Conservation (phyloP, 805 yeast genomes). For the Jamesozyma piceae region DNA sequence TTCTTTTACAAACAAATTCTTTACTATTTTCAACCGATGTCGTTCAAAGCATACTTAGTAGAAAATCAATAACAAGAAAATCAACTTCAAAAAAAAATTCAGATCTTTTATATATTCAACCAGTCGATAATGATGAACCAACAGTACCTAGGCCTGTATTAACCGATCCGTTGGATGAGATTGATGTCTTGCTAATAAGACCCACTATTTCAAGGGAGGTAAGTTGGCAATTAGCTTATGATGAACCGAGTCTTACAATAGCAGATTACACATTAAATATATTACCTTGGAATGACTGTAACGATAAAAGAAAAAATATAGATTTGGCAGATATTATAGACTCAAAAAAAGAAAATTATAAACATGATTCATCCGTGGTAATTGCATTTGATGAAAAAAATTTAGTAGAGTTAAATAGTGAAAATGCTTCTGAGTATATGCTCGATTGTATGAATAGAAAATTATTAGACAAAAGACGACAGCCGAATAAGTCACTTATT, state of each 20-base stretch:
- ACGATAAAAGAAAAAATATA: background rate
- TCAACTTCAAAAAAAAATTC: background rate
- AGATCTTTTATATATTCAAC: background rate
- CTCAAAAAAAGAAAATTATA: background rate
- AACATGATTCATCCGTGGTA: conserved; percentile 3
- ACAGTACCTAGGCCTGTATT: background rate
- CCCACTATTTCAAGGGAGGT: conserved; percentile 11
- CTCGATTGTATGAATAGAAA: conserved; percentile 19
- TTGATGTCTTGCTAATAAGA: conserved; percentile 25
- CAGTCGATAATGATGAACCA: background rate
- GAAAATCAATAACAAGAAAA: conserved; percentile 8
- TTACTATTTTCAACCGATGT: conserved; percentile 22
- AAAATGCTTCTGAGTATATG: conserved; percentile 12
- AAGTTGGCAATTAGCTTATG: conserved; percentile 28
- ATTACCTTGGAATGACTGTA: conserved; percentile 12
- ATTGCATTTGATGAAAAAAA: conserved; percentile 11
- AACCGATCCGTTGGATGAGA: conserved; percentile 12
- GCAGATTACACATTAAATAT: conserved; percentile 23
- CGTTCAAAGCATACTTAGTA: conserved; percentile 14
- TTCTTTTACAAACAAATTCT: conserved; percentile 20
- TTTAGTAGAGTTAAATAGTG: conserved; percentile 6
- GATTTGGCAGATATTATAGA: background rate
- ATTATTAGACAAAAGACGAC: background rate
- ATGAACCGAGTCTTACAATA: conserved; percentile 26
- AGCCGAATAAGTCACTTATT: background rate